Conservation (phyloP, 805 yeast genomes). For the Metschnikowia similis region DNA sequence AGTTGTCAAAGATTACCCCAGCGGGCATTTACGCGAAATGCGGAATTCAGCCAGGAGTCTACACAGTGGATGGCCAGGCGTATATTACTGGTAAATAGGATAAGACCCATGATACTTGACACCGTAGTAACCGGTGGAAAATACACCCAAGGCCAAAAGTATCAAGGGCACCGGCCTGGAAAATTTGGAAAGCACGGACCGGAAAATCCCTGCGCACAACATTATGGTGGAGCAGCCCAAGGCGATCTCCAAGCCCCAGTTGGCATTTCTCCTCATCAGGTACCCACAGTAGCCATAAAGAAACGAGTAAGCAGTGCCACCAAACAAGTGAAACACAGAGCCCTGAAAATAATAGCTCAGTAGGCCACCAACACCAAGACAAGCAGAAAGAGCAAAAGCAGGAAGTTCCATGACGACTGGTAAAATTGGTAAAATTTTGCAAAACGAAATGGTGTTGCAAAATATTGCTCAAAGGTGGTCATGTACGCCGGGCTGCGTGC, state of each 20-base stretch:
- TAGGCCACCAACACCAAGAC: conserved; percentile 65
- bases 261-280: conserved; percentile 65
- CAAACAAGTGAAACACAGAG: conserved; percentile 75
- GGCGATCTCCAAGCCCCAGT: conserved; percentile 79
- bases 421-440: neutral
- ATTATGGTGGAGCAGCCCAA: conserved; percentile 65
- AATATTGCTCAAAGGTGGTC: too few relatives aligned
- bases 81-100: conserved; percentile 14
- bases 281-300: conserved; percentile 71
- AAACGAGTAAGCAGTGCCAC: conserved; percentile 62
- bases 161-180: conserved; percentile 72
- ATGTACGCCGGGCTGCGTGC: neutral
- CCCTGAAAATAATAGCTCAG: conserved; percentile 65
- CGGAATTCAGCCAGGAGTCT: neutral
- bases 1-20: too few relatives aligned
- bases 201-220: conserved; percentile 65
- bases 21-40: neutral
- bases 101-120: conserved; percentile 75
- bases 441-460: too few relatives aligned
- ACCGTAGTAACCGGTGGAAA: conserved; percentile 64
- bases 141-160: conserved; percentile 58
- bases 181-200: conserved; percentile 58
- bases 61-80: neutral
- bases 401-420: conserved; percentile 61
- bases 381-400: conserved; percentile 64